Base-by-base conservation (phyloP, 108 stramenopile species). In the Skeletonema marinoi region DNA sequence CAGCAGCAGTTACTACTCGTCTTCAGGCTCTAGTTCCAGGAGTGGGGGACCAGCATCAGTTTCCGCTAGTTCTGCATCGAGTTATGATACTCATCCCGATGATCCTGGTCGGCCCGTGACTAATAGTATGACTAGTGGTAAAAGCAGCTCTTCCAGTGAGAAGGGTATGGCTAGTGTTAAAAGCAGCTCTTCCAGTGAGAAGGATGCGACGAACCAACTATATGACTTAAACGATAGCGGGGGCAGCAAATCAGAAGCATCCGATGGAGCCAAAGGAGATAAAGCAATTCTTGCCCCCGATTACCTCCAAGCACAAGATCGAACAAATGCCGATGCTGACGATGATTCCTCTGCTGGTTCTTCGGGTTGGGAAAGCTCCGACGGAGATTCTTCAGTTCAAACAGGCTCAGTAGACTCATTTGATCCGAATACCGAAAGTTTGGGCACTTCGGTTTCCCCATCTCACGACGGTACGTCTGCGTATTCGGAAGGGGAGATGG, bases 271-370 rank as follows among this genome's bases (percentile, higher is more conserved):
- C 16, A n/a, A 46, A 46, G 44, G 11, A 46, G 44, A 46, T 56
- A n/a, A 7, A 56, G 54, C 54, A 25, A n/a, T 56, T 29, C 54
- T 56, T 25, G 54, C 54, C 9, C 54, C 54, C 25, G 54, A 56
- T 29, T 56, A 56, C 25, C 54, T 56, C 10, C 54, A 56, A 56
- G 54, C 54, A 3, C 19, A 56, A 21, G 67, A 76, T 48, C 60
- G 67, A 25, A 50, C 54, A 3, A 33, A 68, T 16, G 48, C 32
- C n/a, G 81, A 68, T 29, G 81, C 32, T 12, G 81, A 68, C 13
- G 81, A 78, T 63, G 81, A 82, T 7, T 78, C 78, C 16, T 82
- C 81, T 6, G 81, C 78, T 21, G 81, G 81, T 29, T 78, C 78
- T 3, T 78, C 77, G 58, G 81, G 81, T 33, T 82, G 81, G 81